Evolutionary conservation across 305 asterid species (phyloP), one percentile per base, ranked within the genome.

Genomic region (Fraxinus sp.): DNA sequence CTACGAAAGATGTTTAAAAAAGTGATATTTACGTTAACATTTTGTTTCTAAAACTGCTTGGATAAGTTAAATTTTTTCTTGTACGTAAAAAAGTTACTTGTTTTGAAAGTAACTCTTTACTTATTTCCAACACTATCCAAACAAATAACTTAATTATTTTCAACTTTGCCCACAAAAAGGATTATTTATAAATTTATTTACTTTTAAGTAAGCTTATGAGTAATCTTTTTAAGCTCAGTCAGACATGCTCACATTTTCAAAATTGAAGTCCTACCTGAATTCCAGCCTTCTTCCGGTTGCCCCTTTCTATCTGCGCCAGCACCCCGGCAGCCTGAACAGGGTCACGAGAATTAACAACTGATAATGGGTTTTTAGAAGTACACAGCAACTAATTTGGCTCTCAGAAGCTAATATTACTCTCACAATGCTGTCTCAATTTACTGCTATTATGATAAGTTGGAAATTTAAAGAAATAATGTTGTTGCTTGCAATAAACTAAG

Each of bases 321-420:
- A 96, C 99, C 0, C 98, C 98, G 39, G 99, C 98, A 86, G 99
- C 99, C 99, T 96, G 89, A 83, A 87, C 37, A 84, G 70, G 66
- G 74, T n/a, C 68, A 59, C 46, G 46, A 37, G 30, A 46, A 72
- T 71, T n/a, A 37, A 59, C 46, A 79, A 64, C 55, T 43, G 32
- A 24, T 77, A 30, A 24, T 70, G 22, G 22, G 14, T 32, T 71
- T 71, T 71, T 30, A 43, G 22, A 71, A 32, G 41, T 71, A 71
- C 70, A 59, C 13, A 20, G n/a, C 6, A 30, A 41, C 75, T 13
- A 59, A 59, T 59, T 20, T 18, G 70, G 30, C 28, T 7, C 70
- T 59, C 68, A 18, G 2, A 18, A 18, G 28, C 1, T 18, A 30
- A 20, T 30, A 28, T 28, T 0, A 70, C 35, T 66, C 73, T 66